Percentiles rank a stretch among this genome's conserved stretches.
These are phyloP conservation scores for Stagonosporopsis chrysanthemi DNA, from an alignment of 2,329 filamentous ascomycete species.

Conservation along the genomic window DNA sequence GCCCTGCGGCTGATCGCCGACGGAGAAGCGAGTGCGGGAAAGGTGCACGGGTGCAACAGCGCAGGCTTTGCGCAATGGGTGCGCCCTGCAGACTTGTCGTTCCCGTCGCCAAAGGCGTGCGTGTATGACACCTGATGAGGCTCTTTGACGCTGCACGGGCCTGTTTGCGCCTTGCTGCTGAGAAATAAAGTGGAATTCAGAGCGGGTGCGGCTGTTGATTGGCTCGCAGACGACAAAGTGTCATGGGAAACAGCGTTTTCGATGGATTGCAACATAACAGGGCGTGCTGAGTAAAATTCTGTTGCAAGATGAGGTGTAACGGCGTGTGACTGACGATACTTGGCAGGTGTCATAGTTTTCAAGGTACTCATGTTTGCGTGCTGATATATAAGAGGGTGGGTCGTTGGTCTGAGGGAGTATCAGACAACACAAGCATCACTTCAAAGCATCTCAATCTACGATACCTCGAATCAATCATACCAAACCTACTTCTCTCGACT, in stretches of 20 bases:
- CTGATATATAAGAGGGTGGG: constrained; percentile 20
- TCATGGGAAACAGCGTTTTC: constrained; percentile 11
- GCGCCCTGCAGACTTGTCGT: constrained; percentile 1
- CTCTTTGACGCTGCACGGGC: constrained; percentile 13
- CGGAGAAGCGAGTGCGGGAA: constrained; percentile 22
- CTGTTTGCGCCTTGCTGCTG: constrained; percentile 17
- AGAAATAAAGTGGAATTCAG: constrained; percentile 15
- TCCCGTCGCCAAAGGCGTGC: constrained; percentile 4
- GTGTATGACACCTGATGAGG: constrained; percentile 19
- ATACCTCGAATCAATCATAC: constrained; percentile 8
- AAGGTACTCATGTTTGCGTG: not conserved
- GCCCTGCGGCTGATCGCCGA: constrained; percentile 18
- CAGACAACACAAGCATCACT: constrained; percentile 17
- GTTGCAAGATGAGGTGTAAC: constrained; percentile 19
- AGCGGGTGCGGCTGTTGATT: constrained; percentile 6
- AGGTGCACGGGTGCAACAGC: constrained; percentile 7
- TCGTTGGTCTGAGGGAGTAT: constrained; percentile 9
- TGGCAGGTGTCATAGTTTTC: constrained; percentile 14
- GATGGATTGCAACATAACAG: constrained; percentile 17
- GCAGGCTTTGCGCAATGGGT: not conserved
- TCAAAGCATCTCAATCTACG: constrained; percentile 13
- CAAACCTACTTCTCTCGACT: constrained; percentile 3
- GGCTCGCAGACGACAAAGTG: constrained; percentile 8
- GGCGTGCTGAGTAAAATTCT: constrained; percentile 21
- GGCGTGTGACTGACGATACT: constrained; percentile 23